Base-by-base conservation (phyloP, 2,329 filamentous ascomycete species). In the Penicillium freii region DNA sequence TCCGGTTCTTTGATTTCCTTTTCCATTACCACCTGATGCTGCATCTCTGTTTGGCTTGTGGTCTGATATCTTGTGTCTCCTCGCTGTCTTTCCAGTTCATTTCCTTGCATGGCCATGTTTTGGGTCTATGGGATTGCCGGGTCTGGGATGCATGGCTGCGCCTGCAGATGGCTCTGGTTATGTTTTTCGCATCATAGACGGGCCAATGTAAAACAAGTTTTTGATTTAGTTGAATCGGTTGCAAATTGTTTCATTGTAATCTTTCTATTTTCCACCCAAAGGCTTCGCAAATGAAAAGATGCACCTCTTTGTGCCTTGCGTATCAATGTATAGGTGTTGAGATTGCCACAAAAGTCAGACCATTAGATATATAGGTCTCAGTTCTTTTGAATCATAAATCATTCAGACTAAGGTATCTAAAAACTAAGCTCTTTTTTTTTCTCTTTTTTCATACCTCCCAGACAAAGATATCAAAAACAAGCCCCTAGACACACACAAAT, bases 161-260 rank as follows among this genome's bases (percentile, higher is more conserved):
- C 62, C 58, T 61, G 60, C 56, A 62, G 66, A 62, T 66, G 65
- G 59, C 58, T 66, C 62, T 68, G 67, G 62, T 66, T 66, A 57
- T 66, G 65, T 67, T 68, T 68, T 68, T 70, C 59, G 66, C 70
- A 71, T 72, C 66, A 73, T 74, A 74, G 71, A 74, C 66, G 69
- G 68, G 69, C 65, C 66, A 73, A 73, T 74, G 71, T 73, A 73
- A 73, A 73, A 72, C 68, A 71, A 44, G 56, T 62, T 68, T 62
- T 62, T 58, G 38, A 51, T 44, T 59, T 34, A 27, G 36, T 50
- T 29, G 31, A 39, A 15, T 5, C 48, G 11, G 21, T 27, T 51
- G 39, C 51, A 38, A 38, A 44, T 13, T 17, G 6, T 25, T 25
- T 25, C 5, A 13, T 36, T 34, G 45, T 47, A 25, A 10, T 33